phyloP scores from a whole-genome alignment of 1,284 basidiomycete genomes.

The Schizophyllum commune region DNA sequence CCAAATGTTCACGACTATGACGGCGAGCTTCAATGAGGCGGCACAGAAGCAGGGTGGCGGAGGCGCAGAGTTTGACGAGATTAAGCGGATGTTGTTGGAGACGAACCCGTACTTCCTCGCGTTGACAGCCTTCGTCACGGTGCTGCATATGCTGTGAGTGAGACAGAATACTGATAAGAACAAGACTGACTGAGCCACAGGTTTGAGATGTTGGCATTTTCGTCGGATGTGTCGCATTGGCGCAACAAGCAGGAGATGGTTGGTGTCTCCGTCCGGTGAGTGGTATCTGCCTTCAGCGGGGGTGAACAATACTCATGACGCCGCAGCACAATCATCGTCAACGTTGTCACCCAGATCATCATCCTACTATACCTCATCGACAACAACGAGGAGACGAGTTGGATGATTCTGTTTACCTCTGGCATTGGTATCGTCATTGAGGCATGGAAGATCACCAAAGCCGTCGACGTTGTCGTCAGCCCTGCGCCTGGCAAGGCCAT shows the following conservation, averaged over 20 bases:
- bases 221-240: constrained; percentile 93
- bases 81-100: constrained; percentile 91
- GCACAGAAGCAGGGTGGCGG: constrained; percentile 63
- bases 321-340: constrained; percentile 55
- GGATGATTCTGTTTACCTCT: constrained; percentile 91
- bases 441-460: constrained; percentile 94
- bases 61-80: constrained; percentile 79
- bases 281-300: constrained; percentile 6
- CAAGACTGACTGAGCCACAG: constrained; percentile 27
- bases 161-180: not conserved
- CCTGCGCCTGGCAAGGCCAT: constrained; percentile 62
- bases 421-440: constrained; percentile 87
- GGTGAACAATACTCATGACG: not conserved
- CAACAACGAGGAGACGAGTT: constrained; percentile 90
- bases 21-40: constrained; percentile 76
- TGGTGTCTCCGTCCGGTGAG: constrained; percentile 75
- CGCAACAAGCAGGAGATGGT: constrained; percentile 83
- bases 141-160: constrained; percentile 80
- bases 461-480: constrained; percentile 75
- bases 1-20: constrained; percentile 76
- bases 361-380: constrained; percentile 92
- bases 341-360: constrained; percentile 86
- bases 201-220: constrained; percentile 94
- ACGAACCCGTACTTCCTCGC: constrained; percentile 89
- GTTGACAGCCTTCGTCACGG: constrained; percentile 73